Conservation (phyloP, 768 basidiomycete genomes). For the Rhodotorula toruloides region DNA sequence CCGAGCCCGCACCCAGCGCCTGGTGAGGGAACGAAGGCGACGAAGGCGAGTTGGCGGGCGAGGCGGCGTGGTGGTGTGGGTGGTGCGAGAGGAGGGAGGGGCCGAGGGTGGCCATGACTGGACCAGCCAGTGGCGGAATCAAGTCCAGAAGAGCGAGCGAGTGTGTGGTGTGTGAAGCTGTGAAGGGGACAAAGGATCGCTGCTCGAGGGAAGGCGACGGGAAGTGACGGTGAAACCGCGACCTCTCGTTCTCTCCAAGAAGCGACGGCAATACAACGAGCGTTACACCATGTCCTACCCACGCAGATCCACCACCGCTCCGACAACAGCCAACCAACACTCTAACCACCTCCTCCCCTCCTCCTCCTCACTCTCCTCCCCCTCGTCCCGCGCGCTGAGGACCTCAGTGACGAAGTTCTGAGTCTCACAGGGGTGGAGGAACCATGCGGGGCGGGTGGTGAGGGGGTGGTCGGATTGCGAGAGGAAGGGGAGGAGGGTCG, state of each 20-base stretch:
- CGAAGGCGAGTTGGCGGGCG: conserved; percentile 10
- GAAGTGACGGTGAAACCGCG: no score
- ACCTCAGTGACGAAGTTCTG: conserved; percentile 64
- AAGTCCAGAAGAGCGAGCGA: no score
- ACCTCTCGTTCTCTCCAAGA: no score
- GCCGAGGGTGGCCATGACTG: no score
- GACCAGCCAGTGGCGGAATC: no score
- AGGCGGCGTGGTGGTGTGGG: no score
- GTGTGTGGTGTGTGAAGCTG: no score
- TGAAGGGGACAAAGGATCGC: no score
- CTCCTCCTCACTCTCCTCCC: background rate
- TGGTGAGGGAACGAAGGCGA: conserved; percentile 19
- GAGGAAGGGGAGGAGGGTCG: conserved; percentile 54
- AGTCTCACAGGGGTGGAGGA: conserved; percentile 80
- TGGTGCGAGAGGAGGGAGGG: no score
- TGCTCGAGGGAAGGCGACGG: no score
- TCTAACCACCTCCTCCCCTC: conserved; percentile 47
- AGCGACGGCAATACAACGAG: no score
- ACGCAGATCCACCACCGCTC: conserved; percentile 59
- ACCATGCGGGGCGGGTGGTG: conserved; percentile 70
- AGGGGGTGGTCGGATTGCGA: conserved; percentile 84
- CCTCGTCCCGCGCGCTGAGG: conserved; percentile 45
- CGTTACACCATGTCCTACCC: background rate
- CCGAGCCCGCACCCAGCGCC: no score
- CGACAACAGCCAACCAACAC: conserved; percentile 71